phyloP scores from a whole-genome alignment of 257 asterid species.

The Phtheirospermum japonicum region DNA sequence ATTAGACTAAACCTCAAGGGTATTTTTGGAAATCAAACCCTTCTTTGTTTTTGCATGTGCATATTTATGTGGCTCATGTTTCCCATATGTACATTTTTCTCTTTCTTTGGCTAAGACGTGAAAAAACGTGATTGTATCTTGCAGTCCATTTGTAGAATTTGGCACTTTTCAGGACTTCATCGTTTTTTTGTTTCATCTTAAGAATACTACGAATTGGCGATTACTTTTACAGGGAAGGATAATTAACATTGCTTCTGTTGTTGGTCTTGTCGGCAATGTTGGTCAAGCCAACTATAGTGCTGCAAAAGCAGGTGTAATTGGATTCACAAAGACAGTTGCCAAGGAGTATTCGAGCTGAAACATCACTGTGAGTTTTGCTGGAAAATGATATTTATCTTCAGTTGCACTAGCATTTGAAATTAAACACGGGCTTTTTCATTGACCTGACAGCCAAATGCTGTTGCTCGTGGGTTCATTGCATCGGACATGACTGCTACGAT shows the following conservation, averaged over 20 bases:
- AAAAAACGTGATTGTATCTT: background rate
- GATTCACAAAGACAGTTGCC: slow-evolving; percentile 88
- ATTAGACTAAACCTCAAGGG: no score
- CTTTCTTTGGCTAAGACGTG: background rate
- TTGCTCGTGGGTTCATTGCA: slow-evolving; percentile 97
- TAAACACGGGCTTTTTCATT: slow-evolving; percentile 16
- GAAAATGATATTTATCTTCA: background rate
- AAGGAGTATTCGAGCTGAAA: slow-evolving; percentile 94
- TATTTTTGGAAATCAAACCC: background rate
- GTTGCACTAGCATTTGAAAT: slow-evolving; percentile 8
- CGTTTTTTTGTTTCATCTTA: no score
- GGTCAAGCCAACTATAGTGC: slow-evolving; percentile 99
- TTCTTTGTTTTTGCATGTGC: background rate
- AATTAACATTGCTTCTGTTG: slow-evolving; percentile 88
- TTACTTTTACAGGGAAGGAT: slow-evolving; percentile 73
- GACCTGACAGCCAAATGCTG: slow-evolving; percentile 71
- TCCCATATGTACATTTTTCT: no score
- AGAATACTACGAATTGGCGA: background rate
- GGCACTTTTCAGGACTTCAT: no score
- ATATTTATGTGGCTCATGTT: no score
- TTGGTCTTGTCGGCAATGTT: slow-evolving; percentile 89
- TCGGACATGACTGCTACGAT: slow-evolving; percentile 93
- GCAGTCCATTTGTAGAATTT: no score
- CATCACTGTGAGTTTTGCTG: slow-evolving; percentile 53
- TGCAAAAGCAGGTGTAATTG: slow-evolving; percentile 97